Conservation (phyloP, 805 yeast genomes). For the Candida oleophila region DNA sequence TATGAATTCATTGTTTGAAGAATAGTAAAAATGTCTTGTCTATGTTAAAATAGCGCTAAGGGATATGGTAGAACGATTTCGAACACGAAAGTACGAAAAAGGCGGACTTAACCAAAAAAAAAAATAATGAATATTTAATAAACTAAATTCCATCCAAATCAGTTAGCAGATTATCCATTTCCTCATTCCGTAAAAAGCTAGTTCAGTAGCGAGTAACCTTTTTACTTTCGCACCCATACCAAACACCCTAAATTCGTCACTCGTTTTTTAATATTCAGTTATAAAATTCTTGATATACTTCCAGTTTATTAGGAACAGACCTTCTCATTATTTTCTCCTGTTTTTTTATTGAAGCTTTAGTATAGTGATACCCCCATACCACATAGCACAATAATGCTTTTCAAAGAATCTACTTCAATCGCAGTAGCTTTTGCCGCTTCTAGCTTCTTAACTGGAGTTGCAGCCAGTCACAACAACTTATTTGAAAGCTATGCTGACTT, state of each 20-base stretch:
- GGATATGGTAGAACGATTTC: no score
- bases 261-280: neutral
- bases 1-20: neutral
- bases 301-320: neutral
- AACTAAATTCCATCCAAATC: neutral
- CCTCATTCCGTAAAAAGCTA: neutral
- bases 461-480: conserved; percentile 12
- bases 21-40: neutral
- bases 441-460: conserved; percentile 11
- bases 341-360: no score
- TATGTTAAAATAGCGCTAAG: no score
- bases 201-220: neutral
- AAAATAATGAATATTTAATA: no score
- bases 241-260: neutral
- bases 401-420: conserved; percentile 17
- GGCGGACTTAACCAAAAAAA: neutral
- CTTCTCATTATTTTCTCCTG: no score
- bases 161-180: neutral
- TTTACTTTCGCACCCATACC: neutral
- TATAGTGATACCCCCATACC: no score
- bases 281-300: neutral
- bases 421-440: conserved; percentile 18
- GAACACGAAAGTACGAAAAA: no score
- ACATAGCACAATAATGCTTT: no score
- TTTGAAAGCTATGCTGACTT: conserved; percentile 13